Conservation (phyloP, 495 filamentous ascomycete species). For the Talaromyces trachyspermus region DNA sequence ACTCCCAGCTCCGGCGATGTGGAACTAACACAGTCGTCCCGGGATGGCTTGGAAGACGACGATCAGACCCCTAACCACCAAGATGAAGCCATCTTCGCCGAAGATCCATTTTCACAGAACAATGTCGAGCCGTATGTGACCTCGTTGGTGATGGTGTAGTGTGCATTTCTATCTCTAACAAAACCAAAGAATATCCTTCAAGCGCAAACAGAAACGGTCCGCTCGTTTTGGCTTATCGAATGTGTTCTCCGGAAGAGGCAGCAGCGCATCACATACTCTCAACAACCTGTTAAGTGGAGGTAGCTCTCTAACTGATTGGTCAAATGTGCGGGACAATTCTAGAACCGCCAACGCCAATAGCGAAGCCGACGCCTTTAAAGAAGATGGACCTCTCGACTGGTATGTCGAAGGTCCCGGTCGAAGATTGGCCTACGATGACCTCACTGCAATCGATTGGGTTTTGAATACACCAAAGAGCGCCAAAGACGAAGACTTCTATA, state of each 20-base stretch:
- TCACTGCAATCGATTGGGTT: conserved; percentile 99
- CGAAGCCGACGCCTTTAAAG: conserved; percentile 46
- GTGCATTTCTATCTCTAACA: conserved; percentile 5
- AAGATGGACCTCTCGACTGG: conserved; percentile 70
- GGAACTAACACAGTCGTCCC: background rate
- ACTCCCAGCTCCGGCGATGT: conserved; percentile 6
- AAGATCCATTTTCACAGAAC: conserved; percentile 4
- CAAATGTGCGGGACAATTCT: background rate
- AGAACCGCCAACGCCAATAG: conserved; percentile 13
- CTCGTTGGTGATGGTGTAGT: background rate
- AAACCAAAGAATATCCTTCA: conserved; percentile 63
- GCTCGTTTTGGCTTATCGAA: conserved; percentile 49
- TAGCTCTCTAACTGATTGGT: background rate
- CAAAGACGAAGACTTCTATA: conserved; percentile 73
- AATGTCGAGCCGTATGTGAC: conserved; percentile 1
- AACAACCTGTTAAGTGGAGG: background rate
- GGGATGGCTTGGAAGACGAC: conserved; percentile 3
- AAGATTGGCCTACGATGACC: conserved; percentile 89
- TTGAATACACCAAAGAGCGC: conserved; percentile 95
- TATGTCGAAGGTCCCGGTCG: conserved; percentile 85
- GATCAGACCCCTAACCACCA: background rate
- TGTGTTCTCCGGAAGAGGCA: conserved; percentile 41
- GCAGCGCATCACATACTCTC: conserved; percentile 1
- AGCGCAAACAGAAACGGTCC: conserved; percentile 67
- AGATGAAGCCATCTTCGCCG: conserved; percentile 6